A percentile compares a stretch with the other conserved stretches of the same genome.
phyloP scores from a whole-genome alignment of 345 rosid genomes.

The Populus pruinosa region DNA sequence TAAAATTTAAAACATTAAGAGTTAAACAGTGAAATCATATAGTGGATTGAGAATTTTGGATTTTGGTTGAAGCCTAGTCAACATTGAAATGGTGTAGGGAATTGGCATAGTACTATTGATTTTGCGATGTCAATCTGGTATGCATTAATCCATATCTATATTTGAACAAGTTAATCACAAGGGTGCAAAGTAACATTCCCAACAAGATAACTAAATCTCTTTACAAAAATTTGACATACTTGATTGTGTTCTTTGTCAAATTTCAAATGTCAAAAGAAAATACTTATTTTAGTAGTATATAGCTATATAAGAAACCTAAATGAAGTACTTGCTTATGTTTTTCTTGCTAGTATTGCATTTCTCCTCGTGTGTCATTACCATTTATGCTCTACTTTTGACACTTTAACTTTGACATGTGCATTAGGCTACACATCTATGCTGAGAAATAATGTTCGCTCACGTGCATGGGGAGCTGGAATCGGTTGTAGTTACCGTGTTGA shows the following conservation, averaged over 20 bases:
- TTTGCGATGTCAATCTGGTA: neutral
- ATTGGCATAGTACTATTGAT: neutral
- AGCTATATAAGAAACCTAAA: neutral
- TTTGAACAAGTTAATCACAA: neutral
- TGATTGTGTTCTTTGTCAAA: neutral
- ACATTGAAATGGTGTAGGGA: neutral
- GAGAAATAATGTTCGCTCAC: slow-evolving; percentile 97
- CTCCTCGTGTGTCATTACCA: neutral
- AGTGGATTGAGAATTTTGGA: neutral
- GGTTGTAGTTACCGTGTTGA: slow-evolving; percentile 95
- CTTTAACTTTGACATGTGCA: slow-evolving; percentile 7
- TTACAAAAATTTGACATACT: neutral
- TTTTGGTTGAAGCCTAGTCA: neutral
- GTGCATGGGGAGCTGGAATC: slow-evolving; percentile 99
- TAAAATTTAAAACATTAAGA: too few species aligned
- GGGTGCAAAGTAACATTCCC: neutral
- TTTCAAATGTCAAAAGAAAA: neutral
- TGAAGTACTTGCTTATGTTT: neutral
- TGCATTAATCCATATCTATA: neutral
- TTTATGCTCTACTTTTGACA: neutral
- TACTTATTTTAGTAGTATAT: neutral
- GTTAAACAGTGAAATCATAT: neutral
- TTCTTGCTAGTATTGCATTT: neutral
- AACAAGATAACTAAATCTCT: neutral
- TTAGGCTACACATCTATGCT: slow-evolving; percentile 87